Evolutionary conservation across 495 filamentous ascomycete genomes (phyloP).

Genomic region (Massariosphaeria phaeospora): DNA sequence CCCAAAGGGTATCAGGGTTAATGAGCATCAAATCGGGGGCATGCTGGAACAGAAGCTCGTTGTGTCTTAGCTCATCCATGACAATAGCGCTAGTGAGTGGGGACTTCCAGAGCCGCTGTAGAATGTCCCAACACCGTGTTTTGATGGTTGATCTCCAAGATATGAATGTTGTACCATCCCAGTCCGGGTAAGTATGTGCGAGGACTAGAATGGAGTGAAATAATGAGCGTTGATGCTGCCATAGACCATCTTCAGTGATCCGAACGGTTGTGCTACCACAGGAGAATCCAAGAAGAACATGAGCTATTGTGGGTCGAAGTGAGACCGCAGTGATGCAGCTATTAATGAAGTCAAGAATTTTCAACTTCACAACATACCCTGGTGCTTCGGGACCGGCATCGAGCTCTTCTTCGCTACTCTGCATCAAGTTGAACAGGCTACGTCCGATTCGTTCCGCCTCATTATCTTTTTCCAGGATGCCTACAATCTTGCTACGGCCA

Average conservation of each 20-base stretch:
- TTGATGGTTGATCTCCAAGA: constrained; percentile 72
- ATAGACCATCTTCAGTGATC: constrained; percentile 57
- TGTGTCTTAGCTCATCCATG: constrained; percentile 68
- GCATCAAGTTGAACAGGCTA: constrained; percentile 61
- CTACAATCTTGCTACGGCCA: constrained; percentile 71
- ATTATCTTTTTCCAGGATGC: constrained; percentile 65
- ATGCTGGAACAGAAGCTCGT: constrained; percentile 66
- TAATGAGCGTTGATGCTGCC: constrained; percentile 64
- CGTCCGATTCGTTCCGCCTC: constrained; percentile 65
- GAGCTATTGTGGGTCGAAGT: constrained; percentile 74
- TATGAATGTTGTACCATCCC: constrained; percentile 54
- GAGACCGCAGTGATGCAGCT: constrained; percentile 65
- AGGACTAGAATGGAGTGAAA: constrained; percentile 74
- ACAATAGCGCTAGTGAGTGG: constrained; percentile 70
- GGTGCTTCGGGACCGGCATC: constrained; percentile 57
- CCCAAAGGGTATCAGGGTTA: constrained; percentile 61
- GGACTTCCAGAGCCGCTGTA: constrained; percentile 77
- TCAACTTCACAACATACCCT: constrained; percentile 69
- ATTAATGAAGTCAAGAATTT: constrained; percentile 76
- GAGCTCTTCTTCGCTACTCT: constrained; percentile 56
- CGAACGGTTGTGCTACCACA: constrained; percentile 63
- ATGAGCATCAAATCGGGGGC: constrained; percentile 62
- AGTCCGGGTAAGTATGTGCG: constrained; percentile 57
- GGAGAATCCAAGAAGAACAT: constrained; percentile 82
- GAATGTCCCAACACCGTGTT: constrained; percentile 66